These are phyloP conservation scores for Agrocybe praecox DNA, from an alignment of 768 basidiomycete species.

Conservation along the genomic window DNA sequence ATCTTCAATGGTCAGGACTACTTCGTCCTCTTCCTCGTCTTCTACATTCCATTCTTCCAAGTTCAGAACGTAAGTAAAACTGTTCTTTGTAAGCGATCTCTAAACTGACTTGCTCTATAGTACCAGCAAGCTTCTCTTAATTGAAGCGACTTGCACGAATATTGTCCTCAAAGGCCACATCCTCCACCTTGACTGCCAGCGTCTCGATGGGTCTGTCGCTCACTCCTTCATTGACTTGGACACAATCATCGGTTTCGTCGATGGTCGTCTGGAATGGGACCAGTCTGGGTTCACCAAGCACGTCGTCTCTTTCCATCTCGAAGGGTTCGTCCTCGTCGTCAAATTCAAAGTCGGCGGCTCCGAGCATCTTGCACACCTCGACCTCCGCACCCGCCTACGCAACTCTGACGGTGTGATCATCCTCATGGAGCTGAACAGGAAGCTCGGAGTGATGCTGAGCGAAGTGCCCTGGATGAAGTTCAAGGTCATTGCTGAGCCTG, in stretches of 20 bases:
- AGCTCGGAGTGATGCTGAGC: conserved; percentile 19
- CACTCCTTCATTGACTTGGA: conserved; percentile 13
- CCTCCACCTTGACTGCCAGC: conserved; percentile 13
- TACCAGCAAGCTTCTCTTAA: conserved; percentile 12
- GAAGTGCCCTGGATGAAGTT: conserved; percentile 28
- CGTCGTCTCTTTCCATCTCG: conserved; percentile 4
- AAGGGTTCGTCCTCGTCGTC: conserved; percentile 13
- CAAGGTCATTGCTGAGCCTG: conserved; percentile 25
- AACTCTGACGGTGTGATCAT: conserved; percentile 12
- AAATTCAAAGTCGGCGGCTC: conserved; percentile 7
- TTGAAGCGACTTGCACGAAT: conserved; percentile 14
- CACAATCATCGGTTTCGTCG: conserved; percentile 11
- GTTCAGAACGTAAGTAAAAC: conserved; percentile 13
- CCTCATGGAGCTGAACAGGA: conserved; percentile 15
- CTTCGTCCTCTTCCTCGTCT: conserved; percentile 2
- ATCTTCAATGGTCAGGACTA: conserved; percentile 7
- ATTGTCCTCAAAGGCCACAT: conserved; percentile 14
- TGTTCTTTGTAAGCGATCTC: neutral
- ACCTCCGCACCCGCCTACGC: conserved; percentile 17
- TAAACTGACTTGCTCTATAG: neutral
- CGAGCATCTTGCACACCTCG: conserved; percentile 7
- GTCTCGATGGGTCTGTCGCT: conserved; percentile 13
- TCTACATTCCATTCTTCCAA: conserved; percentile 14
- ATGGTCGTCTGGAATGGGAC: conserved; percentile 17
- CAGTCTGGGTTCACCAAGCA: conserved; percentile 9